Conservation (phyloP, 495 filamentous ascomycete species). For the Tuber microsphaerosporum region DNA sequence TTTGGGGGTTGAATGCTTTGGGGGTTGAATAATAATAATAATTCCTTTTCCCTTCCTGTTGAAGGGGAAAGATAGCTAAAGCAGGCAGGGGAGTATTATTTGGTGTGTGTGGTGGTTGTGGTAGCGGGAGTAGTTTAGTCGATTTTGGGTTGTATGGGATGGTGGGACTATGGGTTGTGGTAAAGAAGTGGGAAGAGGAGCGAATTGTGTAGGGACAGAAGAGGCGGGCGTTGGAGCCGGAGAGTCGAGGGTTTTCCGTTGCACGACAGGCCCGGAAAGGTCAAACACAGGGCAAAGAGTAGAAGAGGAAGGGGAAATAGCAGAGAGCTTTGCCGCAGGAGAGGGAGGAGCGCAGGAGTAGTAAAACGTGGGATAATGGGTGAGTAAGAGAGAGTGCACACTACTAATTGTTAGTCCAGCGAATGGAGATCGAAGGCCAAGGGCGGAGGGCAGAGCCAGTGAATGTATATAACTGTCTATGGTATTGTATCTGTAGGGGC, state of each 20-base stretch:
- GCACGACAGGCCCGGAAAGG: background rate
- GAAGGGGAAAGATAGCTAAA: background rate
- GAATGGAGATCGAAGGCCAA: background rate
- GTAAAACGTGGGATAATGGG: background rate
- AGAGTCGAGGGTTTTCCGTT: background rate
- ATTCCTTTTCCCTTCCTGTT: background rate
- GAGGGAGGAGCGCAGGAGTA: background rate
- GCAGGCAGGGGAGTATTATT: background rate
- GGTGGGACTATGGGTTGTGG: background rate
- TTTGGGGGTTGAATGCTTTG: conserved; percentile 10
- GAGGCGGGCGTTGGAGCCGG: conserved; percentile 1
- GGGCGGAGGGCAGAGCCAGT: background rate
- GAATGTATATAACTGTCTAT: background rate
- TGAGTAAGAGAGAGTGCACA: background rate
- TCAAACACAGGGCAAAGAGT: background rate
- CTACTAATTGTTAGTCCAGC: background rate
- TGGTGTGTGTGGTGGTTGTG: conserved; percentile 2
- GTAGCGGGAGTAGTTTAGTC: background rate
- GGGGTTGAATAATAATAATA: conserved; percentile 18
- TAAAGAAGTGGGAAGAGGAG: background rate
- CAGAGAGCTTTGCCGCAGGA: conserved; percentile 1
- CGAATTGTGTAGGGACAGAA: background rate
- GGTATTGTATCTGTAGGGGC: background rate
- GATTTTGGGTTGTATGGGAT: background rate
- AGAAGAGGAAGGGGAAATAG: background rate